Conservation (phyloP, 768 basidiomycete genomes). For the Aureoboletus auriporus region DNA sequence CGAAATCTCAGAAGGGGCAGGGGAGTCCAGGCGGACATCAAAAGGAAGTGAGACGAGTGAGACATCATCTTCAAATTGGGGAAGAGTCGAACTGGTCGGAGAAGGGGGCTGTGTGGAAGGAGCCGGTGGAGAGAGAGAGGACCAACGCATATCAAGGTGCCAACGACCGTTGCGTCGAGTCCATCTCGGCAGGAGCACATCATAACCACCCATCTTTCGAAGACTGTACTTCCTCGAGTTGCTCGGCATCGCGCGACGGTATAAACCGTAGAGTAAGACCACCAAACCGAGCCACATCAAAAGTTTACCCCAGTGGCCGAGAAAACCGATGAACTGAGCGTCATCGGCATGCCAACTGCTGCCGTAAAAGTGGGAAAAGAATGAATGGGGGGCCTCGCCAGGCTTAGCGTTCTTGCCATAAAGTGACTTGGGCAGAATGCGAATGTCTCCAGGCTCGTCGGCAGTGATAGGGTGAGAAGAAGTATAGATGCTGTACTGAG, state of each 20-base stretch:
- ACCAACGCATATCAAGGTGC: slow-evolving; percentile 64
- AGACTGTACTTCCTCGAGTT: slow-evolving; percentile 59
- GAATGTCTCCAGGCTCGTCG: slow-evolving; percentile 62
- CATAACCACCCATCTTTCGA: slow-evolving; percentile 66
- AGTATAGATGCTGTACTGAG: slow-evolving; percentile 86
- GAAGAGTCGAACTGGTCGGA: slow-evolving; percentile 45
- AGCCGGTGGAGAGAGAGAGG: slow-evolving; percentile 42
- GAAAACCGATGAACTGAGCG: slow-evolving; percentile 94
- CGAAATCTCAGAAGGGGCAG: slow-evolving; percentile 47
- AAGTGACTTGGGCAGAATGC: slow-evolving; percentile 92
- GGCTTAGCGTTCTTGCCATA: slow-evolving; percentile 94
- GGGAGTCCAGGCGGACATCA: slow-evolving; percentile 54
- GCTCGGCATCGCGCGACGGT: slow-evolving; percentile 51
- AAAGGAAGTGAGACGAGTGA: slow-evolving; percentile 63
- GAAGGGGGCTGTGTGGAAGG: slow-evolving; percentile 40
- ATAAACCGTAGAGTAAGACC: slow-evolving; percentile 65
- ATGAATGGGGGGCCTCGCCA: slow-evolving; percentile 81
- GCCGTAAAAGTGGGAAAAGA: slow-evolving; percentile 97
- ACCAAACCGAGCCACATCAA: slow-evolving; percentile 83
- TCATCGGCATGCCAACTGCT: slow-evolving; percentile 99
- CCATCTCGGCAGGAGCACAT: slow-evolving; percentile 74
- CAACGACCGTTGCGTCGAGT: slow-evolving; percentile 67
- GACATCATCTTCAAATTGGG: slow-evolving; percentile 46
- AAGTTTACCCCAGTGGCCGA: slow-evolving; percentile 82
- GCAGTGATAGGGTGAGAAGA: slow-evolving; percentile 58